Evolutionary conservation across 2,329 filamentous ascomycete species (phyloP).

Genomic region (Pseudopithomyces chartarum): DNA sequence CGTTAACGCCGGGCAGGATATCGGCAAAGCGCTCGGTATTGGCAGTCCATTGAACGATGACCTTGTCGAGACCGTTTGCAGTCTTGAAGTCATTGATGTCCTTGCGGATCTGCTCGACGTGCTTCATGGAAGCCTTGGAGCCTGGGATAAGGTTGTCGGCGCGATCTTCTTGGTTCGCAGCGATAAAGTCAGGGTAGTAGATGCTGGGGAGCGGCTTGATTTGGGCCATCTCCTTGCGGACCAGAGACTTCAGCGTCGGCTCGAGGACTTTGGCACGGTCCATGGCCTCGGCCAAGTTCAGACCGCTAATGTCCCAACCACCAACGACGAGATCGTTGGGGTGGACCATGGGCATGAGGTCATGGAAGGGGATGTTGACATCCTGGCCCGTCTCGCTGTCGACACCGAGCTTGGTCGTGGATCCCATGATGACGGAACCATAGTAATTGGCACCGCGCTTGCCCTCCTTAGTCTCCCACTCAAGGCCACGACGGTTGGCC

Average conservation of each 20-base stretch:
- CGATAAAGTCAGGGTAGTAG: slow-evolving; percentile 99
- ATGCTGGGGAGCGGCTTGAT: slow-evolving; percentile 91
- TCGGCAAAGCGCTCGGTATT: slow-evolving; percentile 98
- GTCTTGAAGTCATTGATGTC: slow-evolving; percentile 96
- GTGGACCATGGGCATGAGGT: slow-evolving; percentile 94
- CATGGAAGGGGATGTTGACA: slow-evolving; percentile 94
- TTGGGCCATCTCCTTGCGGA: slow-evolving; percentile 89
- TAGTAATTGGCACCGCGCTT: slow-evolving; percentile 91
- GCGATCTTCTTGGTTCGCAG: slow-evolving; percentile 95
- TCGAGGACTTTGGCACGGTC: slow-evolving; percentile 94
- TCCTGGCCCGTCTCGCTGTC: slow-evolving; percentile 84
- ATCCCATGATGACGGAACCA: slow-evolving; percentile 95
- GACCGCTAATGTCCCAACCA: slow-evolving; percentile 94
- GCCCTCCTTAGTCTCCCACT: slow-evolving; percentile 94
- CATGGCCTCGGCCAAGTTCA: slow-evolving; percentile 91
- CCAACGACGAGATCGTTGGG: slow-evolving; percentile 94
- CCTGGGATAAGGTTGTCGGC: slow-evolving; percentile 90
- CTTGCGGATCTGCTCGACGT: slow-evolving; percentile 90
- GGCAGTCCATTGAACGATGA: slow-evolving; percentile 97
- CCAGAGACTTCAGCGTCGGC: slow-evolving; percentile 86
- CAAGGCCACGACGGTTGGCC: slow-evolving; percentile 84
- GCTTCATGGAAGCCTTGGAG: slow-evolving; percentile 79
- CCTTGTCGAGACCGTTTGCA: slow-evolving; percentile 83
- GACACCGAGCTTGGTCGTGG: slow-evolving; percentile 93
- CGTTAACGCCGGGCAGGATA: slow-evolving; percentile 85